Evolutionary conservation across 192 early-diverging fungal genomes (phyloP).

Genomic region (Dissophora ornata): DNA sequence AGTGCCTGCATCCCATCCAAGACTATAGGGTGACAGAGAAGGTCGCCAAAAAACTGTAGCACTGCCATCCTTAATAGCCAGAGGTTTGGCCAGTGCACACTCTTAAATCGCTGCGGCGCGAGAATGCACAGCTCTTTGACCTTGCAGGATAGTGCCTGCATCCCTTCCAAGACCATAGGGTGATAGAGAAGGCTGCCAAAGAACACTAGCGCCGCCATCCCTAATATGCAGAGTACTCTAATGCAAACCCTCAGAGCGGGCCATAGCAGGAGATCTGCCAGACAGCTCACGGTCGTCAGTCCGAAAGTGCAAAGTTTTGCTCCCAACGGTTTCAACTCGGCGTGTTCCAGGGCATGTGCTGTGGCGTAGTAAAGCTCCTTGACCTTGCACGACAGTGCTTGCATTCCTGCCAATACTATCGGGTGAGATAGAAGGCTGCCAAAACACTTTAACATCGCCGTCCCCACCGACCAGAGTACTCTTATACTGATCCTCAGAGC

Average conservation of each 20-base stretch:
- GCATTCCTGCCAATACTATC: conserved; percentile 30
- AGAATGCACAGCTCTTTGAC: conserved; percentile 8
- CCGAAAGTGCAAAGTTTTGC: background rate
- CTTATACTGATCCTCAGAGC: background rate
- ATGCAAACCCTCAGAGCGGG: conserved; percentile 1
- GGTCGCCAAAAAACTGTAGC: conserved; percentile 19
- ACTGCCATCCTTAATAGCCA: no score
- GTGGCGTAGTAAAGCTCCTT: no score
- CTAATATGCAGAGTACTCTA: conserved; percentile 6
- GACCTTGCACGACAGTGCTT: conserved; percentile 28
- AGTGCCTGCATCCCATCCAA: conserved; percentile 35
- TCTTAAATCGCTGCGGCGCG: no score
- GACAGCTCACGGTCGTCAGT: background rate
- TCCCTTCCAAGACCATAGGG: conserved; percentile 30
- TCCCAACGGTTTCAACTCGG: conserved; percentile 18
- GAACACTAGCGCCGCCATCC: background rate
- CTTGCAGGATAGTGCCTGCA: conserved; percentile 32
- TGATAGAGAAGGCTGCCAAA: conserved; percentile 41
- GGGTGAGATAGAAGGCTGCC: conserved; percentile 43
- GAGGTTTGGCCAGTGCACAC: no score
- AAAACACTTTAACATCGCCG: conserved; percentile 1
- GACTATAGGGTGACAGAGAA: conserved; percentile 40
- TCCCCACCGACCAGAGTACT: conserved; percentile 10
- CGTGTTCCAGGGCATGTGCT: no score
- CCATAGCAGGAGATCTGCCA: conserved; percentile 32